Evolutionary conservation across 2,329 filamentous ascomycete species (phyloP), one percentile per base, ranked within the genome.

Genomic region (Sporothrix globosa): DNA sequence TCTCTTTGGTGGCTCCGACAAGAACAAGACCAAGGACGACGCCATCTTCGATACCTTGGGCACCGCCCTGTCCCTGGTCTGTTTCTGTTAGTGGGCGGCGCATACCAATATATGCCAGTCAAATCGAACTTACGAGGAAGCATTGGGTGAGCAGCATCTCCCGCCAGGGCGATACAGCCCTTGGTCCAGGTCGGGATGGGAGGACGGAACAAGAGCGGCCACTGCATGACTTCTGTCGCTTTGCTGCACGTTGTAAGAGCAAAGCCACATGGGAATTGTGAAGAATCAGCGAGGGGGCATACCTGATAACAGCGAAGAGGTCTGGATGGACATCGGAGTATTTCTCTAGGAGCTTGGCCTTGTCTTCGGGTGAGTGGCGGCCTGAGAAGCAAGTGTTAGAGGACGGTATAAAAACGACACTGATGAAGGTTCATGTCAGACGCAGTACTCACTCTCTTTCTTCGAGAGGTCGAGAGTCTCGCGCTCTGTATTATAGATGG

Each of bases 171-270:
- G 2, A 52, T 44, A 13, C 17, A 50, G 44, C 61, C 61, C 14
- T 66, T 66, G 6, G 61, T 66, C 61, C 61, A 66, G 1, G 61
- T 66, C 17, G 61, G 61, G 24, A 66, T 52, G 17, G 61, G 61
- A 1, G 61, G 61, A 3, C 61, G 61, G 44, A 63, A 66, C 17
- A 66, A 21, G 14, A 66, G 61, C 1, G 61, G 61, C 61, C 61
- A 66, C 27, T 66, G 61, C 61, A 66, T 66, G 44, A 66, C 61
- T 27, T 66, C 61, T 3, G 61, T 66, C 11, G 61, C 61, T 52
- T 66, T 66, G 44, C 61, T 66, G 1, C 17, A 13, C 5, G 13
- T 39, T 63, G 58, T 63, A 9, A 63, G n/a, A 54, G 6, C 4
- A 27, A 10, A 27, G n/a, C 9, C 4, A 4, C 9, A 24, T 30